Evolutionary conservation across 2,329 filamentous ascomycete species (phyloP).

Genomic region (Microcyclosporella mali): DNA sequence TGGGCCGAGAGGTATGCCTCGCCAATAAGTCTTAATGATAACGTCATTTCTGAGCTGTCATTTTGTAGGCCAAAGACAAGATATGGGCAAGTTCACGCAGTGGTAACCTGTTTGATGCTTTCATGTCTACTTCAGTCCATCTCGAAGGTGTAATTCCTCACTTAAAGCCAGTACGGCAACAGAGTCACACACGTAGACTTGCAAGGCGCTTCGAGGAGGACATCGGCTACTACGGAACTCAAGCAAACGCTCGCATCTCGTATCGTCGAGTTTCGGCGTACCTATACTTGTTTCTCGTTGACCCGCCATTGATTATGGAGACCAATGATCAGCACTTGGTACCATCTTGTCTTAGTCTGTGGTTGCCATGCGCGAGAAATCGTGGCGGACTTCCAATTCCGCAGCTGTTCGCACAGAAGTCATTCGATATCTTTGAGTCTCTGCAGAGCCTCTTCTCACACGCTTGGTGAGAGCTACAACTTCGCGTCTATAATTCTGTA

Average conservation of each 20-base stretch:
- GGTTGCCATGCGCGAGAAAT: not conserved
- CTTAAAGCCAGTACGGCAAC: not conserved
- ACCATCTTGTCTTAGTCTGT: not conserved
- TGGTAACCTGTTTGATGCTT: not conserved
- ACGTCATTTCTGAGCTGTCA: no score
- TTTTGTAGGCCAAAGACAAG: no score
- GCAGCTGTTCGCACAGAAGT: not conserved
- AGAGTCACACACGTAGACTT: not conserved
- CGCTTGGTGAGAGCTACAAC: not conserved
- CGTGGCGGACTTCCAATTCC: not conserved
- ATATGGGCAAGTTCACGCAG: no score
- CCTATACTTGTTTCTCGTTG: constrained; percentile 5
- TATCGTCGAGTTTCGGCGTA: constrained; percentile 1
- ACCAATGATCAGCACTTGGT: not conserved
- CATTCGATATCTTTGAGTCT: not conserved
- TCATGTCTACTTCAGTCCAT: not conserved
- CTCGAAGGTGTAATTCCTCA: constrained; percentile 2
- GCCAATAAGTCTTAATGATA: no score
- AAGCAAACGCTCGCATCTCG: constrained; percentile 1
- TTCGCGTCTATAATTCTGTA: not conserved
- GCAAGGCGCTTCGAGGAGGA: not conserved
- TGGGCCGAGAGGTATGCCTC: not conserved
- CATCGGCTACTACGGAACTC: not conserved
- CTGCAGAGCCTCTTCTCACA: constrained; percentile 2
- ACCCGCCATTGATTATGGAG: not conserved